Conservation (phyloP, 352 stramenopile species). For the Phytophthora cajani region DNA sequence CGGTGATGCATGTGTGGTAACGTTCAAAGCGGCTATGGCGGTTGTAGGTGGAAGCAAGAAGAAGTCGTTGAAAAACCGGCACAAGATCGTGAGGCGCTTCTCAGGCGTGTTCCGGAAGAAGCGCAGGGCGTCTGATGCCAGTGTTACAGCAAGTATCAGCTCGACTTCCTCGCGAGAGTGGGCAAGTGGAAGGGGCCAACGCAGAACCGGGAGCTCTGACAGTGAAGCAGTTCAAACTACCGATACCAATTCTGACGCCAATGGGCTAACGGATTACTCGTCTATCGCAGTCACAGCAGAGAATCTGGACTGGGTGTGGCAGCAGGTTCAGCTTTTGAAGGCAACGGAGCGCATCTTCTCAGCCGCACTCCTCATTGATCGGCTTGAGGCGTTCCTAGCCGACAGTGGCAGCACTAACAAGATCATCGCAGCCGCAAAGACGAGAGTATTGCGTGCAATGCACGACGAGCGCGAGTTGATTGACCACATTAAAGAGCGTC, state of each 20-base stretch:
- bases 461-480: slow-evolving; percentile 57
- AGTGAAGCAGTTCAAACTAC: slow-evolving; percentile 1
- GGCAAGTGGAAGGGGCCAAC: slow-evolving; percentile 18
- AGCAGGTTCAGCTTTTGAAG: slow-evolving; percentile 75
- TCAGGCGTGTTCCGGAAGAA: slow-evolving; percentile 55
- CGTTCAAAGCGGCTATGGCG: slow-evolving; percentile 64
- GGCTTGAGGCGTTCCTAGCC: slow-evolving; percentile 67
- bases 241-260: neutral
- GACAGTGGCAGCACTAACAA: slow-evolving; percentile 26
- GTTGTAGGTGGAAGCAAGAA: slow-evolving; percentile 40
- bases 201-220: slow-evolving; percentile 13
- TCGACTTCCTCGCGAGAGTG: slow-evolving; percentile 29
- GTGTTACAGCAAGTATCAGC: slow-evolving; percentile 30
- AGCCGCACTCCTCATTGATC: slow-evolving; percentile 64
- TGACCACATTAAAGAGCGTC: slow-evolving; percentile 61
- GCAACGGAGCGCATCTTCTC: slow-evolving; percentile 79
- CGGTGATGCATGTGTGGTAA: slow-evolving; percentile 48
- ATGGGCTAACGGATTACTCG: slow-evolving; percentile 64
- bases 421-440: slow-evolving; percentile 32
- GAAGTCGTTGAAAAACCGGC: slow-evolving; percentile 11
- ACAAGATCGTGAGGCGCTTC: slow-evolving; percentile 53
- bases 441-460: slow-evolving; percentile 51
- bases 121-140: slow-evolving; percentile 29
- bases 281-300: slow-evolving; percentile 45
- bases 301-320: slow-evolving; percentile 79